phyloP scores from a whole-genome alignment of 2,329 filamentous ascomycete species.

The Reticulascus tulasneorum region DNA sequence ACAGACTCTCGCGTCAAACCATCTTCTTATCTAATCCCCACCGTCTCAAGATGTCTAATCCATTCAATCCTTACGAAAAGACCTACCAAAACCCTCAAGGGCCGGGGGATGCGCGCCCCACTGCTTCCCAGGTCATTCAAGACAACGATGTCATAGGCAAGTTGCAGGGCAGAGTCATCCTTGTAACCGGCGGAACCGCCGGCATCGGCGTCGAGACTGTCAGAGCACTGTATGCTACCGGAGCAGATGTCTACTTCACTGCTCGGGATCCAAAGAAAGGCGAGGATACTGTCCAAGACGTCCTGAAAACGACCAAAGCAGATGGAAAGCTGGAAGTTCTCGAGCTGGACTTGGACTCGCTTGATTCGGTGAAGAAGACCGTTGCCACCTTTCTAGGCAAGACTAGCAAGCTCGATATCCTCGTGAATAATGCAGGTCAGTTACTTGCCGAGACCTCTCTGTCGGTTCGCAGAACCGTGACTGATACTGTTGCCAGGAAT shows the following conservation, averaged over 20 bases:
- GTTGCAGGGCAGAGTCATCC: slow-evolving; percentile 27
- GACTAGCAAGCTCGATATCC: slow-evolving; percentile 18
- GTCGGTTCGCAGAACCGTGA: background rate
- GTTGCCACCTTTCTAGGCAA: slow-evolving; percentile 15
- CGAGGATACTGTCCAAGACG: slow-evolving; percentile 18
- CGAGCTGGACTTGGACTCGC: slow-evolving; percentile 22
- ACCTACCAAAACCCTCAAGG: slow-evolving; percentile 17
- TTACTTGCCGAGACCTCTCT: too few species aligned
- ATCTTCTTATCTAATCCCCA: background rate
- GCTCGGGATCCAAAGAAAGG: slow-evolving; percentile 31
- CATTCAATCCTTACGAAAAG: slow-evolving; percentile 4
- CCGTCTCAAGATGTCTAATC: background rate
- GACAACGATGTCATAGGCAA: slow-evolving; percentile 25
- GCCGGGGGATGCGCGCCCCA: slow-evolving; percentile 31
- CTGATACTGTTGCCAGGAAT: slow-evolving; percentile 7
- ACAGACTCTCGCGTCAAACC: too few species aligned
- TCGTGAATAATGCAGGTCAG: slow-evolving; percentile 40
- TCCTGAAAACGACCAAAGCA: slow-evolving; percentile 2
- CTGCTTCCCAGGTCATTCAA: slow-evolving; percentile 29
- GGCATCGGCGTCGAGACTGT: slow-evolving; percentile 39
- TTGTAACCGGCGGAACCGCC: slow-evolving; percentile 37
- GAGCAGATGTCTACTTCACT: slow-evolving; percentile 39
- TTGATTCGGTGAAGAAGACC: slow-evolving; percentile 25
- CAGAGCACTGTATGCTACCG: slow-evolving; percentile 36
- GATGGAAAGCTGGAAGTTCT: slow-evolving; percentile 27